Percentiles rank a stretch among this genome's conserved stretches.
These are phyloP conservation scores for Annulohypoxylon truncatum DNA, from an alignment of 2,329 filamentous ascomycete species.

Conservation along the genomic window DNA sequence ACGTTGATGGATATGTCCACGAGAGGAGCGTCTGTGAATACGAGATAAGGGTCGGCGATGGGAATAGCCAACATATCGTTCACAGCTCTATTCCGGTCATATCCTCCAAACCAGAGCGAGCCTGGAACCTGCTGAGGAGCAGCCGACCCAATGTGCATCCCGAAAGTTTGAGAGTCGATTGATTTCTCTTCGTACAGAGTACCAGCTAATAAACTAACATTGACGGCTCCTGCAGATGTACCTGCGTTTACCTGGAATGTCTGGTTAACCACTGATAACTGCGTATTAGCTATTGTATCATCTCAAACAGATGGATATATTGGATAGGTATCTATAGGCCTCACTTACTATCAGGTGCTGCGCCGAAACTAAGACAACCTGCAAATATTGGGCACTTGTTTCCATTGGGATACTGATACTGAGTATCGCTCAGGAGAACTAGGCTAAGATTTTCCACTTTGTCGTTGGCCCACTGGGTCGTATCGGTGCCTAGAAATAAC, in stretches of 20 bases:
- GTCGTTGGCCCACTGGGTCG: conserved; percentile 1
- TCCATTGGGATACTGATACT: conserved; percentile 41
- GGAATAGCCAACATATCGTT: conserved; percentile 42
- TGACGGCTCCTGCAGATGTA: conserved; percentile 5
- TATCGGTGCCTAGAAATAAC: conserved; percentile 3
- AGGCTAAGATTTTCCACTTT: conserved; percentile 33
- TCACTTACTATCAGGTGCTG: conserved; percentile 25
- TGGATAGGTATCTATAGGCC: neutral
- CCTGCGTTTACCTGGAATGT: conserved; percentile 24
- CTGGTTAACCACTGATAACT: conserved; percentile 31
- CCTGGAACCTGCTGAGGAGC: conserved; percentile 38
- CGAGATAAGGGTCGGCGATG: conserved; percentile 10
- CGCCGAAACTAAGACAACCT: conserved; percentile 46
- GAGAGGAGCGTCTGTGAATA: conserved; percentile 42
- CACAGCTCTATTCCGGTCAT: conserved; percentile 51
- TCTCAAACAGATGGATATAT: neutral
- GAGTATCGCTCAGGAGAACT: conserved; percentile 38
- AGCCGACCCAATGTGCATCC: conserved; percentile 54
- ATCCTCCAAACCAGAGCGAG: conserved; percentile 52
- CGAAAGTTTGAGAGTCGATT: conserved; percentile 53
- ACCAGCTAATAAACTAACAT: conserved; percentile 20
- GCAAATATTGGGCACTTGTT: conserved; percentile 40
- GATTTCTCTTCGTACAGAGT: conserved; percentile 27
- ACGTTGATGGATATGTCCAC: conserved; percentile 55
- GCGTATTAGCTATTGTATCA: neutral